Base-by-base conservation (phyloP, 2,329 filamentous ascomycete species). In the Talaromyces funiculosus region DNA sequence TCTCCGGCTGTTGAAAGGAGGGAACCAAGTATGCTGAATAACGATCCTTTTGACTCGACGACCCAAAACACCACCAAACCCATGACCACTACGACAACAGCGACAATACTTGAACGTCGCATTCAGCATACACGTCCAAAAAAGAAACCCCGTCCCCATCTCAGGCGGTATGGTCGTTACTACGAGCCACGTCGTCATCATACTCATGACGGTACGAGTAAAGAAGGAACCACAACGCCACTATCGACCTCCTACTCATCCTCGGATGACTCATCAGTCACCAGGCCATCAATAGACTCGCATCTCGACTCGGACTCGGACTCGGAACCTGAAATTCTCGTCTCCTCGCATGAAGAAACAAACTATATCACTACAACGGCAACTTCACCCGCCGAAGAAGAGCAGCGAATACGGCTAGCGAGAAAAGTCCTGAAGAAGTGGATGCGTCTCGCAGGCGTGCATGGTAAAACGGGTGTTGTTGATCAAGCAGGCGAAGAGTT, bases 381-480 rank as follows among this genome's bases (percentile, higher is more conserved):
- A 3, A 69, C 67, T 0, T 77, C 75, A 4, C 69, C 78, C 3
- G 75, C 81, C 5, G 80, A 84, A 51, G 78, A 80, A 8, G 79
- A 84, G 64, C 70, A 79, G 59, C 82, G 88, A 67, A 75, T 89
- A 61, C 76, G 84, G 43, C 75, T 92, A 18, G 86, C 90, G 76
- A 82, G 88, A 24, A 85, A 84, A 65, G 88, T 87, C 12, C 86
- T 87, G 69, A 76, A 80, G 20, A 90, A 89, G 67, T 96, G 91
- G 91, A 88, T 87, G 68, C 80, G 83, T 22, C 75, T 85, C 62
- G 85, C 88, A 0, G 85, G 86, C 0, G 77, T 95, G 20, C 79
- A 86, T 61, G 80, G 78, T 56, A 68, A 73, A 14, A 54, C 51
- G 54, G 10, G 82, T 78, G 42, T 82, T 59, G 80, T 82, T 16